phyloP scores from a whole-genome alignment of 768 basidiomycete species.

The Suillus brevipes region DNA sequence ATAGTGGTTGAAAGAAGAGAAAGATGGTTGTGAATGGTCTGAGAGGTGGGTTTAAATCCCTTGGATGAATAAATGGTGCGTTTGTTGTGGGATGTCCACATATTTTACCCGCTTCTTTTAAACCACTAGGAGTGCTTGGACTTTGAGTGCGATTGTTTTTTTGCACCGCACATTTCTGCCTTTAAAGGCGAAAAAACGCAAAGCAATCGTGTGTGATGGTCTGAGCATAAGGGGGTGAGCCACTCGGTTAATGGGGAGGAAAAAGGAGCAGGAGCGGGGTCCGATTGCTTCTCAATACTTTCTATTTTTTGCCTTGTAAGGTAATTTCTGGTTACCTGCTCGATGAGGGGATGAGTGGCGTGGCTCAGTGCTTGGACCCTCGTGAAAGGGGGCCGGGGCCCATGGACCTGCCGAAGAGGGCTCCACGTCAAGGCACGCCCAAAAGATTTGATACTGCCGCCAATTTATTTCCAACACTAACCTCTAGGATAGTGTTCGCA shows the following conservation, averaged over 20 bases:
- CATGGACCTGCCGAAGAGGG: background rate
- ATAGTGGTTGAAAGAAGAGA: background rate
- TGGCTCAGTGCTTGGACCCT: background rate
- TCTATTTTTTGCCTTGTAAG: slow-evolving; percentile 11
- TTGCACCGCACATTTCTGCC: slow-evolving; percentile 16
- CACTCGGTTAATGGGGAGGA: slow-evolving; percentile 23
- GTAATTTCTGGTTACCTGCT: slow-evolving; percentile 1
- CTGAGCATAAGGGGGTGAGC: slow-evolving; percentile 22
- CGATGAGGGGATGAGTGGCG: slow-evolving; percentile 2
- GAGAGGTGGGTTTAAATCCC: background rate
- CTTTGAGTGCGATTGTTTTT: slow-evolving; percentile 30
- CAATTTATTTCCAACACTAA: background rate
- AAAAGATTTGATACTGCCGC: too few relatives aligned
- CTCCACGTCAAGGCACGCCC: background rate
- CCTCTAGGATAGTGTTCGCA: background rate
- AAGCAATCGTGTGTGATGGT: slow-evolving; percentile 21
- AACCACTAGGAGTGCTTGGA: slow-evolving; percentile 16
- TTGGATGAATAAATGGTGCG: slow-evolving; percentile 1
- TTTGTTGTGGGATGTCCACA: slow-evolving; percentile 8
- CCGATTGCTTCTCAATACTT: slow-evolving; percentile 26
- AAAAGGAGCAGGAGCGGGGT: slow-evolving; percentile 9
- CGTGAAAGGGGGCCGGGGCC: background rate
- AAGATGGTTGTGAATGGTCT: background rate
- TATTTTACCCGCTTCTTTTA: slow-evolving; percentile 3
- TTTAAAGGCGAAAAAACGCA: slow-evolving; percentile 21